A percentile compares a stretch with the other conserved stretches of the same genome.
These are phyloP conservation scores for Phialophora tarda DNA, from an alignment of 2,329 filamentous ascomycete genomes.

Conservation along the genomic window DNA sequence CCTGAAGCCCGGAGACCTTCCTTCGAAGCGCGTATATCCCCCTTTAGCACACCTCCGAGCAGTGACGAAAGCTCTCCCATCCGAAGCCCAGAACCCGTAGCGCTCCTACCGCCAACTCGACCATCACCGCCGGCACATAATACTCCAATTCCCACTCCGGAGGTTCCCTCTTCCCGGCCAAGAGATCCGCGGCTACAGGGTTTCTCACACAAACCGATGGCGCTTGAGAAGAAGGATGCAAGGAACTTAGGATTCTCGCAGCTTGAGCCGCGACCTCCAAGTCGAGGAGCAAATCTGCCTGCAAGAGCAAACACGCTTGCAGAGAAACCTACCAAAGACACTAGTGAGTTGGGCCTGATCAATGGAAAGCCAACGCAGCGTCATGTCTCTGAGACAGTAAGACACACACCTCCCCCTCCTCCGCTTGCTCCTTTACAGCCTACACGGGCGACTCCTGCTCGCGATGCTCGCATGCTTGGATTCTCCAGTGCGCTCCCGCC, in stretches of 20 bases:
- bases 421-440: constrained; percentile 41
- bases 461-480: constrained; percentile 37
- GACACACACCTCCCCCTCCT: constrained; percentile 24
- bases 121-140: constrained; percentile 2
- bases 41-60: constrained; percentile 84
- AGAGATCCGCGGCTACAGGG: constrained; percentile 37
- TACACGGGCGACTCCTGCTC: constrained; percentile 15
- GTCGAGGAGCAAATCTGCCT: constrained; percentile 23
- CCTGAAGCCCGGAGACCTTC: constrained; percentile 44
- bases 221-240: constrained; percentile 28
- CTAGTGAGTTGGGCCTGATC: constrained; percentile 44
- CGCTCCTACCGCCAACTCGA: constrained; percentile 1
- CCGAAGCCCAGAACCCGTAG: constrained; percentile 23
- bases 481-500: constrained; percentile 25
- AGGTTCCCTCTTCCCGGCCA: constrained; percentile 5
- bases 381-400: constrained; percentile 36
- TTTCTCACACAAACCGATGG: constrained; percentile 26
- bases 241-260: constrained; percentile 28
- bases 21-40: constrained; percentile 65
- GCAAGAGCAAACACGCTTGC: constrained; percentile 34
- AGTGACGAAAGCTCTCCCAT: constrained; percentile 65
- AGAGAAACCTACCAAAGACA: constrained; percentile 38
- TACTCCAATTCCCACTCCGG: constrained; percentile 11
- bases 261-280: constrained; percentile 26
- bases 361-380: constrained; percentile 55